Percentiles rank a stretch among this genome's conserved stretches.
Evolutionary conservation across 2,329 filamentous ascomycete genomes (phyloP).

Genomic region (Pseudonectria foliicola): DNA sequence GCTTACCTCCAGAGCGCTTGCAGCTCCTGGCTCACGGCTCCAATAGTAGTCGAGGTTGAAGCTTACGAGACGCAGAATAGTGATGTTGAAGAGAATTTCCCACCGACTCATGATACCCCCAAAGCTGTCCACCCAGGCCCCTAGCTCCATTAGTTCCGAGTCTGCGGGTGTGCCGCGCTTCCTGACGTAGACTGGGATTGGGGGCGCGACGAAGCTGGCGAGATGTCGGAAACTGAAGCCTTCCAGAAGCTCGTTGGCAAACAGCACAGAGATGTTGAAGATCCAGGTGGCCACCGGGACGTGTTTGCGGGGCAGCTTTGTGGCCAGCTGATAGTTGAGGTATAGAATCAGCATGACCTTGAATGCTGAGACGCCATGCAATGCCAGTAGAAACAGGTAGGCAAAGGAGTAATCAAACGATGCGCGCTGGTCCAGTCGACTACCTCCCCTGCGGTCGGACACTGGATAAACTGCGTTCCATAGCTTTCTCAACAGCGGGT

Average conservation of each 20-base stretch:
- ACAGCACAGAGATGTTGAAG: constrained; percentile 80
- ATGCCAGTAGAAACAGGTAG: constrained; percentile 63
- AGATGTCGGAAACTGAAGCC: constrained; percentile 70
- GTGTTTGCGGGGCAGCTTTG: constrained; percentile 58
- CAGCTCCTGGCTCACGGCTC: constrained; percentile 60
- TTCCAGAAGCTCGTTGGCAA: constrained; percentile 76
- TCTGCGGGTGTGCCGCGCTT: constrained; percentile 22
- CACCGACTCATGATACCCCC: constrained; percentile 82
- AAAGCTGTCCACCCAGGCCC: constrained; percentile 66
- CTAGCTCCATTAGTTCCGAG: constrained; percentile 50
- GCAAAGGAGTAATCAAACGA: constrained; percentile 82
- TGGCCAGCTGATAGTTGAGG: constrained; percentile 75
- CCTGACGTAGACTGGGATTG: constrained; percentile 23
- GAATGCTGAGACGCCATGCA: constrained; percentile 79
- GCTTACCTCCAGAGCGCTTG: constrained; percentile 75
- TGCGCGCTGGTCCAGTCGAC: constrained; percentile 60
- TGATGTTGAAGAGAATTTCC: constrained; percentile 98
- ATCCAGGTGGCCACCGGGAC: constrained; percentile 76
- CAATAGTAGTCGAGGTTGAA: constrained; percentile 98
- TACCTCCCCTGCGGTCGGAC: constrained; percentile 20
- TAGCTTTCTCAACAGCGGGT: constrained; percentile 67
- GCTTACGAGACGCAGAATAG: constrained; percentile 83
- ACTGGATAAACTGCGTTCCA: constrained; percentile 55
- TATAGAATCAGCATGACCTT: constrained; percentile 79
- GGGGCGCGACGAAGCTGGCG: constrained; percentile 41